Base-by-base conservation (phyloP, 2,329 filamentous ascomycete species). In the Byssothecium circinans region DNA sequence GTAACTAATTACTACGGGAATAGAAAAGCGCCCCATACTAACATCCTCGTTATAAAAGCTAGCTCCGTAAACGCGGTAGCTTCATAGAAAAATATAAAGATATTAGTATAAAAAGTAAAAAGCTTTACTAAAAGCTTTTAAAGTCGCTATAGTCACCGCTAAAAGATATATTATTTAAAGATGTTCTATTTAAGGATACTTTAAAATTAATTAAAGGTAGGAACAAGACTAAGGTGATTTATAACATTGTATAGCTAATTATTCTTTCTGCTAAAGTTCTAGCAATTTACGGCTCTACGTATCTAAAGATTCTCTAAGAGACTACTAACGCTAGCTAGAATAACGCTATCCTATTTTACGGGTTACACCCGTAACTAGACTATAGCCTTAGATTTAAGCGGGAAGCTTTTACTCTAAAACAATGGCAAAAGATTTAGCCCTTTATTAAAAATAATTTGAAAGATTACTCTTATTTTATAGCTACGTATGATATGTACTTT, bases 391-490 rank as follows among this genome's bases (percentile, higher is more conserved):
- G 50, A 43, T 56, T 56, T 19, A 47, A 56, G 20, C 8, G 50
- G 46, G 47, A 58, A 30, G 53, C 47, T 20, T 58, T 58, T 34
- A 53, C 8, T 32, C 12, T 11, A 20, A 44, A 54, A 45, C 50
- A 40, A 41, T 39, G 54, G 7, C 23, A 50, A 32, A 58, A 54
- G 36, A 41, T 49, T 33, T 17, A 53, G 30, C 54, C 55, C 25
- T 60, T 60, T 40, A 54, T 60, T 47, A 45, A 50, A 15, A 56
- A 74, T 44, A 19, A 41, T 40, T 20, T 49, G n/a, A 32, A 43
- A 35, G 66, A 74, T 49, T 60, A 54, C 41, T 79, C 69, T 18
- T 70, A 61, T 51, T 75, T 79, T 45, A 72, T 75, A 64, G 70
- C 53, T 10, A 78, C 73, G 10, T 46, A 50, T 32, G 33, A 46